These are phyloP conservation scores for Geotrichum australiense DNA, from an alignment of 1,139 yeast genomes.

Conservation along the genomic window DNA sequence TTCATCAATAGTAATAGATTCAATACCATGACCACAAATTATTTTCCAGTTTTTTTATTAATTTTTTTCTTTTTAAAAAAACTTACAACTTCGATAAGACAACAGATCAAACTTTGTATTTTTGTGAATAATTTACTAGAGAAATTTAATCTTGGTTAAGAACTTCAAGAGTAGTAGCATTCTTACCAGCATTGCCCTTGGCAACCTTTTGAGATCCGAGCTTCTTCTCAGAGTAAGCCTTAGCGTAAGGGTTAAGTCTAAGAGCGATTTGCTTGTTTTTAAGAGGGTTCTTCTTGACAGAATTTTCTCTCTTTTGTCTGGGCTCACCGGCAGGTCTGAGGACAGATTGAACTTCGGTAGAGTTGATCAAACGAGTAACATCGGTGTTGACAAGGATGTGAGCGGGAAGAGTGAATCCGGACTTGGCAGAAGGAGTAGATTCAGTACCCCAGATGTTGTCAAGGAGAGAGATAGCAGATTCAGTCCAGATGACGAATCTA, in stretches of 20 bases:
- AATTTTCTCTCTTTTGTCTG: slow-evolving; percentile 89
- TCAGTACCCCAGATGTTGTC: slow-evolving; percentile 98
- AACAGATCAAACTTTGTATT: too few relatives aligned
- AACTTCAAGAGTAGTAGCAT: slow-evolving; percentile 17
- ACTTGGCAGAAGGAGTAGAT: slow-evolving; percentile 74
- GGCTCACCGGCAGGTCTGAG: slow-evolving; percentile 96
- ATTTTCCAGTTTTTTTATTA: too few relatives aligned
- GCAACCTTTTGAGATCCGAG: slow-evolving; percentile 79
- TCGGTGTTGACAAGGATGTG: slow-evolving; percentile 95
- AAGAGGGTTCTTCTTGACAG: slow-evolving; percentile 99
- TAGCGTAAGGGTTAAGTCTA: slow-evolving; percentile 99
- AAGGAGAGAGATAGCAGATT: slow-evolving; percentile 93
- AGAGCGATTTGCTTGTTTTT: slow-evolving; percentile 98
- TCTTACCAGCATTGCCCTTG: slow-evolving; percentile 30
- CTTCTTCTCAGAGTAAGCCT: slow-evolving; percentile 90
- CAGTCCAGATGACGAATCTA: slow-evolving; percentile 99
- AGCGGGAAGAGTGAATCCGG: slow-evolving; percentile 87
- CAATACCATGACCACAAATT: too few relatives aligned
- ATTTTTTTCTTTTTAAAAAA: too few relatives aligned
- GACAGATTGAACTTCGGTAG: slow-evolving; percentile 97
- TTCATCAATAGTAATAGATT: too few relatives aligned
- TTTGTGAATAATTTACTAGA: neutral
- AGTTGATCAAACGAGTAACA: slow-evolving; percentile 95
- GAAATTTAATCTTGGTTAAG: slow-evolving; percentile 18
- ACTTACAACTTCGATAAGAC: too few relatives aligned